Evolutionary conservation across 2,329 filamentous ascomycete genomes (phyloP), one percentile per base, ranked within the genome.

Genomic region (Penicillium sp.): DNA sequence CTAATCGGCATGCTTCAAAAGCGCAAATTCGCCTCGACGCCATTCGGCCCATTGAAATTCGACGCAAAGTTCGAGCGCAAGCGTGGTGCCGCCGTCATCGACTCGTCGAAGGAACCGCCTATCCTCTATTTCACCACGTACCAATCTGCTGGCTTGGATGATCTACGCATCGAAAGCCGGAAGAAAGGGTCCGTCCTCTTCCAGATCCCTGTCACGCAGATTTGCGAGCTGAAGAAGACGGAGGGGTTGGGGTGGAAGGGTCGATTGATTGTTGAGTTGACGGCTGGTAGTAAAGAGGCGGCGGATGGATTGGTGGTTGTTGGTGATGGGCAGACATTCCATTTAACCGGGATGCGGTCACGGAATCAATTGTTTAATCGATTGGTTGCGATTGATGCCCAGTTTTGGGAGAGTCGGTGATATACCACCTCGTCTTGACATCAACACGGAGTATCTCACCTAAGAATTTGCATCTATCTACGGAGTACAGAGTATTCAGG

Each of bases 221-320:
- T 93, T 30, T 67, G 61, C 34, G 84, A 89, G 60, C 56, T 93
- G 36, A 83, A 80, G 60, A 93, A 93, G 65, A 69, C 89, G 1
- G 85, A 86, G 3, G 86, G 86, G 0, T 70, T 89, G 23, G 85
- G 85, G 0, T 93, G 85, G 85, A 93, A 92, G 65, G 79, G 80
- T 1, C 90, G 87, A 67, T 66, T 92, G 33, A 74, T 92, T 1
- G 83, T 92, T 1, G 85, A 85, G 0, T 87, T 86, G 84, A 80
- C 83, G 1, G 73, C 86, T 53, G 54, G 57, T 3, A 76, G 79
- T 0, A 73, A 79, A 32, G 80, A 89, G 59, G 77, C 92, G 18
- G 78, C 82, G 0, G 86, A 92, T 65, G 85, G 84, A 0, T 51
- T 93, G 48, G 72, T 85, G 47, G 76, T 90, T 47, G 68, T 68